Evolutionary conservation across 345 rosid genomes (phyloP), one percentile per base, ranked within the genome.

Genomic region (Camelina laxa): DNA sequence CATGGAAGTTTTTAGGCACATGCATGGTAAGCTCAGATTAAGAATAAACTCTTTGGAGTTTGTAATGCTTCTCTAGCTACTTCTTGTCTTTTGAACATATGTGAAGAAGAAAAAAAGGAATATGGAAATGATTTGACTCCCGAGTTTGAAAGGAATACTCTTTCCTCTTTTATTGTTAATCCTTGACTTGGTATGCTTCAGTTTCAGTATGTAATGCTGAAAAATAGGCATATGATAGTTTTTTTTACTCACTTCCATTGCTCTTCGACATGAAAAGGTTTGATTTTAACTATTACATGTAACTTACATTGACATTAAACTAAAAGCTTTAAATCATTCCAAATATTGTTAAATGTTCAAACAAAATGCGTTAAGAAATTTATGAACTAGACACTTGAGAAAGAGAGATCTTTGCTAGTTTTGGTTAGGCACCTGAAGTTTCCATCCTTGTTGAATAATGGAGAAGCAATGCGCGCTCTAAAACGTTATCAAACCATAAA

Each of bases 1-100:
- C 38, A 53, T 20, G 72, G 53, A 27, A 56, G 72, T 8, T 69
- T 56, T 13, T 69, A 63, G 65, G 72, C 63, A 57, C 2, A 65
- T 24, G 73, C 2, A 65, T 38, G 73, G 60, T 66, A 51, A 59
- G 42, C 9, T 24, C 6, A 31, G 49, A 63, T 24, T 2, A 27
- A 42, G 31, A 39, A 64, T 2, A 42, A 73, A 36, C 67, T 74
- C 45, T 1, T 19, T 51, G 73, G 2, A 58, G 45, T 67, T 35
- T 27, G 53, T 60, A 58, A 50, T 15, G 31, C 35, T 16, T 35
- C 17, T 62, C 16, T 11, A 36, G 39, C 47, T 42, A 51, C 60
- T 50, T 53, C 2, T 4, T 30, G 27, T 22, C 39, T 35, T 53
- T 16, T 21, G 55, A 47, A 65, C 49, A 58, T 50, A 72, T 58